Conservation (phyloP, 345 rosid species). For the rapeseed (Brassica napus) region DNA sequence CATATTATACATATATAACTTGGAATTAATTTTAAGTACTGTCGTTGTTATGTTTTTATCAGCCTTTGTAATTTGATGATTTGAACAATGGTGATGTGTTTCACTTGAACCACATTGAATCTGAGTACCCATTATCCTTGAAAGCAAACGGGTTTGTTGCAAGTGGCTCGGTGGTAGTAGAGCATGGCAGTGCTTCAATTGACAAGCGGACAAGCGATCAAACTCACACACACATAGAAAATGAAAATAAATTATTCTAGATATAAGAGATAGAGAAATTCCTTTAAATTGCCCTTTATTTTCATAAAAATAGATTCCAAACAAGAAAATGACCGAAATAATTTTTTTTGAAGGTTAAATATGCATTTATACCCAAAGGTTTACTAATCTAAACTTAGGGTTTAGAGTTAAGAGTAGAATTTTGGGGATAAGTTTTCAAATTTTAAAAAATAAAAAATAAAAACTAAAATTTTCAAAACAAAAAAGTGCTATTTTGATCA, state of each 20-base stretch:
- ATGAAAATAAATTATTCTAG: neutral
- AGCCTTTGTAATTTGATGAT: neutral
- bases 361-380: too few species aligned
- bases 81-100: neutral
- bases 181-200: neutral
- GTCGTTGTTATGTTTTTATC: neutral
- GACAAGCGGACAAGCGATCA: neutral
- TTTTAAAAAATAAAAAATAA: too few species aligned
- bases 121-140: neutral
- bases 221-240: neutral
- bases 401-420: too few species aligned
- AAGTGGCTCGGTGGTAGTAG: neutral
- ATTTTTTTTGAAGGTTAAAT: too few species aligned
- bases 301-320: too few species aligned
- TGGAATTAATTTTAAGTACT: neutral
- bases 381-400: too few species aligned
- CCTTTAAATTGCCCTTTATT: too few species aligned
- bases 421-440: too few species aligned
- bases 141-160: neutral
- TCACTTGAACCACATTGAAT: neutral
- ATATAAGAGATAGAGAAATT: too few species aligned
- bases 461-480: too few species aligned
- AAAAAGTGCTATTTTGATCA: too few species aligned
- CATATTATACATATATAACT: slow-evolving; percentile 24
- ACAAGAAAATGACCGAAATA: too few species aligned